These are phyloP conservation scores for Salix viminalis DNA, from an alignment of 345 rosid genomes.

Conservation along the genomic window DNA sequence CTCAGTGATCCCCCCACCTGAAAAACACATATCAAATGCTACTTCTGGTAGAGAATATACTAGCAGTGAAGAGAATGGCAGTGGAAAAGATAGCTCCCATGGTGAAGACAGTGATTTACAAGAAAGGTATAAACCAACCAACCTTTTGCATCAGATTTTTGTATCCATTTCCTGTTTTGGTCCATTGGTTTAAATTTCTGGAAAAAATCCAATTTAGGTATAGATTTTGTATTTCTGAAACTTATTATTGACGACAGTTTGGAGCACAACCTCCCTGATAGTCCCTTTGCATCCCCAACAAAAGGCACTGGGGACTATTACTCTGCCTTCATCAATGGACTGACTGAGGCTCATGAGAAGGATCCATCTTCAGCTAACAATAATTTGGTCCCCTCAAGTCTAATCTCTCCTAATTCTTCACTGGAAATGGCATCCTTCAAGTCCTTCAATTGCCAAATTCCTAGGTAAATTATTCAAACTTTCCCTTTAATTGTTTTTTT, in stretches of 20 bases:
- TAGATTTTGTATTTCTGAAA: background rate
- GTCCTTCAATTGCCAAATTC: constrained; percentile 73
- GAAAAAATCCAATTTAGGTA: background rate
- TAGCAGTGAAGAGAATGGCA: constrained; percentile 28
- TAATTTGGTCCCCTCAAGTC: constrained; percentile 29
- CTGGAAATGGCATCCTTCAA: constrained; percentile 56
- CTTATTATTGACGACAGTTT: constrained; percentile 30
- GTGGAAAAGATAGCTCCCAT: constrained; percentile 33
- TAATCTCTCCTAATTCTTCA: constrained; percentile 34
- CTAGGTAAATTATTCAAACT: constrained; percentile 40
- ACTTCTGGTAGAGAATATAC: constrained; percentile 27
- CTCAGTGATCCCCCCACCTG: constrained; percentile 16
- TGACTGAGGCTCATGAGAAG: constrained; percentile 30
- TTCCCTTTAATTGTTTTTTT: too few species aligned
- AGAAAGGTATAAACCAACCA: constrained; percentile 31
- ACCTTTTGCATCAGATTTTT: background rate
- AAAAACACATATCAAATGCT: constrained; percentile 20
- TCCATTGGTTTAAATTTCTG: background rate
- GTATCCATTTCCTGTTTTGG: background rate
- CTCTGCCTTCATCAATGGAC: constrained; percentile 27
- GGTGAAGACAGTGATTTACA: constrained; percentile 31
- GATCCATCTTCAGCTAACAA: constrained; percentile 36
- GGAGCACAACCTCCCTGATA: constrained; percentile 71
- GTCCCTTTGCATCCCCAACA: constrained; percentile 61
- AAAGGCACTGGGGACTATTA: constrained; percentile 29